A percentile compares a stretch with the other conserved stretches of the same genome.
These are phyloP conservation scores for Pyricularia grisea DNA, from an alignment of 2,329 filamentous ascomycete genomes.

Conservation along the genomic window DNA sequence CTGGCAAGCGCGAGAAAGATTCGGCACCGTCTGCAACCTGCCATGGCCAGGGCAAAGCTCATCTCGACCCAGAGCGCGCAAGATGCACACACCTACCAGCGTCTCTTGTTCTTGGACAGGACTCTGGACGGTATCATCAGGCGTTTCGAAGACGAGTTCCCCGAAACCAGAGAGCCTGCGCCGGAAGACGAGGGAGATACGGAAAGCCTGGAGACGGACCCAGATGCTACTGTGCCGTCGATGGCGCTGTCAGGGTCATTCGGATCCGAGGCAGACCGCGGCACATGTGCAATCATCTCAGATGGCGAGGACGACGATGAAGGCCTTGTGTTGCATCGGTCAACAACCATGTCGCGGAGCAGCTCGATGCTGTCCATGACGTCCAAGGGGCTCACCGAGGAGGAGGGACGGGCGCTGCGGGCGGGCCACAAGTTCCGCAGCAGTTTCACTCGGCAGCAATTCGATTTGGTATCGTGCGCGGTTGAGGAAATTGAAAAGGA, in stretches of 20 bases:
- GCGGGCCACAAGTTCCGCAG: conserved; percentile 47
- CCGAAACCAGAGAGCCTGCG: conserved; percentile 59
- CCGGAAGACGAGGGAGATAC: neutral
- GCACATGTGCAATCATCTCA: conserved; percentile 27
- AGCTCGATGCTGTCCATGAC: conserved; percentile 41
- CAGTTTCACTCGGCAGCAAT: conserved; percentile 41
- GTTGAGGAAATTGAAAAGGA: conserved; percentile 41
- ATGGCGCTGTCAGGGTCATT: conserved; percentile 13
- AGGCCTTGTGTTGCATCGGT: conserved; percentile 18
- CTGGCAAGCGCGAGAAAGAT: conserved; percentile 86
- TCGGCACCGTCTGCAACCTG: conserved; percentile 70
- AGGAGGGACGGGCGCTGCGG: conserved; percentile 47
- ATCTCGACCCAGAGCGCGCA: conserved; percentile 44
- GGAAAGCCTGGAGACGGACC: conserved; percentile 9
- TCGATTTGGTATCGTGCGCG: conserved; percentile 33
- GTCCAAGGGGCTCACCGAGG: conserved; percentile 43
- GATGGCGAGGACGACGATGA: conserved; percentile 41
- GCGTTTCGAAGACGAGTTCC: conserved; percentile 93
- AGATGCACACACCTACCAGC: conserved; percentile 62
- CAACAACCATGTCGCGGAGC: conserved; percentile 31
- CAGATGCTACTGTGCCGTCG: neutral
- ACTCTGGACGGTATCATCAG: conserved; percentile 88
- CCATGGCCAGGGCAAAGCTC: conserved; percentile 64
- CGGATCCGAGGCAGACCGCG: conserved; percentile 6
- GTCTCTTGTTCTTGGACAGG: conserved; percentile 76